A percentile compares a stretch with the other conserved stretches of the same genome.
Evolutionary conservation across 1,284 basidiomycete genomes (phyloP).

Genomic region (Meripilus lineatus): DNA sequence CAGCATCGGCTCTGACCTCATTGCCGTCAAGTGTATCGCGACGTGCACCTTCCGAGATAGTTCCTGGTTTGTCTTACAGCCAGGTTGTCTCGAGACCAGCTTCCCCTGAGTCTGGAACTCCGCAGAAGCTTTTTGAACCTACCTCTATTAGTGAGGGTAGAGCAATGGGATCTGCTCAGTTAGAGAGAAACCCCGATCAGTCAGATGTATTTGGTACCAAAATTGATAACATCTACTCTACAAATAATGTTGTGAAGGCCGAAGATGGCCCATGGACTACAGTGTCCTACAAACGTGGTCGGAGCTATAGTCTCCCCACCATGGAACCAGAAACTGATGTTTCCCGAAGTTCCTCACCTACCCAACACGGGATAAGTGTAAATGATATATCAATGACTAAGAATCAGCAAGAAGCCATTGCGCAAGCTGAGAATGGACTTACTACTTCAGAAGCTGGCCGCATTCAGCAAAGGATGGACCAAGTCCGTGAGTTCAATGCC

Average conservation of each 20-base stretch:
- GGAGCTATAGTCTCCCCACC: neutral
- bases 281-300: neutral
- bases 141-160: too few species aligned
- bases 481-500: neutral
- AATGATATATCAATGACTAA: too few species aligned
- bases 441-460: neutral
- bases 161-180: neutral
- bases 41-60: neutral
- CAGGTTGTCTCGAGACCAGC: neutral
- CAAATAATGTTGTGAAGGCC: neutral
- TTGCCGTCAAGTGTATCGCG: neutral
- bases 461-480: neutral
- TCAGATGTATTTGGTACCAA: neutral
- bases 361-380: neutral
- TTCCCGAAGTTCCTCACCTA: neutral
- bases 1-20: too few species aligned
- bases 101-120: neutral
- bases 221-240: neutral
- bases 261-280: neutral
- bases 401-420: neutral
- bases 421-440: neutral
- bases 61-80: neutral
- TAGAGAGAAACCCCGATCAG: neutral
- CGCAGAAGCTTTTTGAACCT: neutral
- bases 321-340: too few species aligned